phyloP scores from a whole-genome alignment of 192 early-diverging fungal genomes.

The Jimgerdemannia lactiflua region DNA sequence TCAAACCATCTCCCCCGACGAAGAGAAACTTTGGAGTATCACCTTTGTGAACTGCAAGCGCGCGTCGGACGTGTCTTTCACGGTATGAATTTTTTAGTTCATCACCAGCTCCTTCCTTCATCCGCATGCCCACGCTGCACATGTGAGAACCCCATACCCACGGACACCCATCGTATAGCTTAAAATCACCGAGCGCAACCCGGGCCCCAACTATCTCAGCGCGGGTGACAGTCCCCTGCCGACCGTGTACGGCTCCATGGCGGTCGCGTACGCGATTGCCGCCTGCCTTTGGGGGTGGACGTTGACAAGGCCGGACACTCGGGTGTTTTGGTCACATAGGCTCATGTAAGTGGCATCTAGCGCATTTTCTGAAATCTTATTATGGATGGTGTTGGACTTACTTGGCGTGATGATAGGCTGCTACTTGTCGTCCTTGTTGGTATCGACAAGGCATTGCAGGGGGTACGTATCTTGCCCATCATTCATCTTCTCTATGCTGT shows the following conservation, averaged over 20 bases:
- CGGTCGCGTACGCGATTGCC: constrained; percentile 32
- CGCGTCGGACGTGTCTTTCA: constrained; percentile 27
- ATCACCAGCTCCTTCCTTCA: background rate
- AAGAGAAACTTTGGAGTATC: constrained; percentile 45
- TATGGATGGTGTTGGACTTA: background rate
- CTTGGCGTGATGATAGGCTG: constrained; percentile 23
- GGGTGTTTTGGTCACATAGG: constrained; percentile 47
- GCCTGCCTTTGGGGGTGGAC: constrained; percentile 31
- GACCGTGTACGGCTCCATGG: constrained; percentile 34
- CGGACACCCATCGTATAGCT: constrained; percentile 22
- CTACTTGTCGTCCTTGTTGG: constrained; percentile 40
- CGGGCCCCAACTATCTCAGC: constrained; percentile 42
- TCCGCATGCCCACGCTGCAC: background rate
- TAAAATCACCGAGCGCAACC: constrained; percentile 44
- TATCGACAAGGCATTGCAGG: constrained; percentile 48
- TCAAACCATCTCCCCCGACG: constrained; percentile 19
- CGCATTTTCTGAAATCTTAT: background rate
- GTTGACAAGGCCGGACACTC: constrained; percentile 33
- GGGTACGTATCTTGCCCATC: constrained; percentile 25
- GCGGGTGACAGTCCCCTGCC: constrained; percentile 53
- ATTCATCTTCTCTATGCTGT: background rate
- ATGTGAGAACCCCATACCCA: background rate
- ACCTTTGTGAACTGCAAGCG: constrained; percentile 44
- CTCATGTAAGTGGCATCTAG: constrained; percentile 33
- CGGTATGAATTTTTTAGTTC: constrained; percentile 19